Percentiles rank a stretch among this genome's conserved stretches.
These are phyloP conservation scores for Leccinum disarticulatum DNA, from an alignment of 768 basidiomycete genomes.

Conservation along the genomic window DNA sequence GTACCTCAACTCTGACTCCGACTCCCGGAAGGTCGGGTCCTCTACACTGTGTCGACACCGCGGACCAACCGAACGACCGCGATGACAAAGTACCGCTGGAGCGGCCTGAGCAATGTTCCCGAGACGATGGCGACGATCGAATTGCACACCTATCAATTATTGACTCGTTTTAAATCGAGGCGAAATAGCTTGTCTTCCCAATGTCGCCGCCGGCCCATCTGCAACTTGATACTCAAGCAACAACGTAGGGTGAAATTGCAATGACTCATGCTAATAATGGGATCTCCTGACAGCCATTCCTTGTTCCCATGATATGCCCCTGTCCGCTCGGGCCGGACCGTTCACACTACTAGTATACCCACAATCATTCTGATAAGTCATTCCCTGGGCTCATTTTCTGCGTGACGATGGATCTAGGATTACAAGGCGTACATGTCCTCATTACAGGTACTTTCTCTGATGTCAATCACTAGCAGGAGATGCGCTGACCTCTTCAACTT, in stretches of 20 bases:
- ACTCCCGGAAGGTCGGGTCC: slow-evolving; percentile 17
- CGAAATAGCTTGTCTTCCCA: too few species aligned
- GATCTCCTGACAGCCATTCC: too few species aligned
- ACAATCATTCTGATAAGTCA: background rate
- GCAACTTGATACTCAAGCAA: too few species aligned
- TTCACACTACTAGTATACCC: background rate
- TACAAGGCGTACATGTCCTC: slow-evolving; percentile 60
- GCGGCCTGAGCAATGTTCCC: slow-evolving; percentile 15
- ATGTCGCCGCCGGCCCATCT: too few species aligned
- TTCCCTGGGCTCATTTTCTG: background rate
- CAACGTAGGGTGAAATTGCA: too few species aligned
- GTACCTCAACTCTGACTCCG: slow-evolving; percentile 18
- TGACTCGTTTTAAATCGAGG: too few species aligned
- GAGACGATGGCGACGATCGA: slow-evolving; percentile 36
- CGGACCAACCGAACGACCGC: slow-evolving; percentile 21
- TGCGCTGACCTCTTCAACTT: background rate
- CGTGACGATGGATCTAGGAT: slow-evolving; percentile 49
- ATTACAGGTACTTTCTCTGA: slow-evolving; percentile 48
- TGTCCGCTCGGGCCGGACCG: background rate
- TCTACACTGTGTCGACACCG: slow-evolving; percentile 24
- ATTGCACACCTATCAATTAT: slow-evolving; percentile 19
- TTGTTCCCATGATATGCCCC: background rate
- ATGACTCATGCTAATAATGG: too few species aligned
- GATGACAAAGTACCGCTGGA: slow-evolving; percentile 26
- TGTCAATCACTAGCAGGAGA: background rate